phyloP scores from a whole-genome alignment of 2,329 filamentous ascomycete genomes.

The Fusarium euwallaceae region DNA sequence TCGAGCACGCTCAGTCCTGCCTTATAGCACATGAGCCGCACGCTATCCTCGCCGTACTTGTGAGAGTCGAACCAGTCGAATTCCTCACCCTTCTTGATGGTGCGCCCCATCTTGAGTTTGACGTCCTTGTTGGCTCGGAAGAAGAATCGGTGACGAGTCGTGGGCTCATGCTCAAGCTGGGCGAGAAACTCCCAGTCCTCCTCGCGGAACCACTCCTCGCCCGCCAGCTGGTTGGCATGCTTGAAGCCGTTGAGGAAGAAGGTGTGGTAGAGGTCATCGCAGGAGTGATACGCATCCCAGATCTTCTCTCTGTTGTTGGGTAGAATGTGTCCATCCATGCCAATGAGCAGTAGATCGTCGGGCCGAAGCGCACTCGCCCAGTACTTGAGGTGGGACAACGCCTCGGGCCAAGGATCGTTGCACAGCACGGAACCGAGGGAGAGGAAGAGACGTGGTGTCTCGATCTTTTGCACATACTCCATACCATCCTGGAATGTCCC shows the following conservation, averaged over 20 bases:
- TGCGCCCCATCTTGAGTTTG: constrained; percentile 41
- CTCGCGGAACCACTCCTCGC: constrained; percentile 52
- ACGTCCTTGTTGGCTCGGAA: constrained; percentile 54
- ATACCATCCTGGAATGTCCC: constrained; percentile 56
- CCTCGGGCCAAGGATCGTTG: constrained; percentile 56
- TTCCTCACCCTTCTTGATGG: constrained; percentile 51
- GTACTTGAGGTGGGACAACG: constrained; percentile 51
- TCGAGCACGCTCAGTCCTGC: constrained; percentile 53
- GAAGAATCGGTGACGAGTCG: constrained; percentile 57
- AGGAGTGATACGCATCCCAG: constrained; percentile 57
- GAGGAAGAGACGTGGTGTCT: constrained; percentile 53
- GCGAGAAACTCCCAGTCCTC: constrained; percentile 56
- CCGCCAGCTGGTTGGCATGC: constrained; percentile 53
- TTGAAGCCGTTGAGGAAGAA: constrained; percentile 58
- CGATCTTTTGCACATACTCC: constrained; percentile 47
- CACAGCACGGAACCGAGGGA: constrained; percentile 59
- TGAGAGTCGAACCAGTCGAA: constrained; percentile 61
- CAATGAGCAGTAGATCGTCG: constrained; percentile 54
- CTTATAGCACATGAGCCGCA: constrained; percentile 56
- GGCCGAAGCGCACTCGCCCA: constrained; percentile 54
- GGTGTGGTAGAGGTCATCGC: constrained; percentile 50
- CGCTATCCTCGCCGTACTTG: constrained; percentile 54
- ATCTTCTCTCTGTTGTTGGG: constrained; percentile 53
- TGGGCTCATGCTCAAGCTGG: constrained; percentile 52
- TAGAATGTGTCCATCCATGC: constrained; percentile 57